Evolutionary conservation across 2,329 filamentous ascomycete genomes (phyloP), one percentile per base, ranked within the genome.

Genomic region (Alternaria panax): DNA sequence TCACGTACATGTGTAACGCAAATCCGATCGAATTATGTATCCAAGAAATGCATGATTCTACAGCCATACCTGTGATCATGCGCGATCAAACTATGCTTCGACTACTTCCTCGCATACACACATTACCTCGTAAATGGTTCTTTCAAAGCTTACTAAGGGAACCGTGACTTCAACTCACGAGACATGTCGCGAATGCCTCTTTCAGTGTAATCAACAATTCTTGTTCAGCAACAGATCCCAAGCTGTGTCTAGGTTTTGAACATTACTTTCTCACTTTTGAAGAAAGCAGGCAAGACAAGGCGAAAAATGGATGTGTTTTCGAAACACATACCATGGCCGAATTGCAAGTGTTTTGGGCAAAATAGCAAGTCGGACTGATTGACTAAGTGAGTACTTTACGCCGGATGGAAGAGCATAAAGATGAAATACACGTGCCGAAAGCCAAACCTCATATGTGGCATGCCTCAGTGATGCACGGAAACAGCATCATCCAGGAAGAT

Each of bases 381-480:
- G 5, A 24, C 4, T 4, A n/a, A 24, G 28, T 22, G 12, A 47
- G 14, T 18, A 20, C 7, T 48, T 7, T n/a, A 22, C n/a, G 7
- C 14, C 28, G 5, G 28, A 34, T 14, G 34, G 38, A 16, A 7
- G 7, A 34, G 9, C 9, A 7, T 34, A 24, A 24, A n/a, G 20
- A 34, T 20, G 1, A 24, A 5, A 20, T 18, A 24, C 20, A 12
- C 1, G n/a, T 12, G 2, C 34, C 45, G 3, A 34, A 16, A n/a
- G 14, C 18, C 20, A 1, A 25, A 11, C 5, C 8, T 2, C 1
- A 8, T 5, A 5, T 1, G 14, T 48, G 16, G 7, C 0, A 9
- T 22, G 3, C n/a, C 28, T 20, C 34, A 7, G n/a, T n/a, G n/a
- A 38, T n/a, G n/a, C 12, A 1, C 16, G 18, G 14, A 1, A 22